phyloP scores from a whole-genome alignment of 2,329 filamentous ascomycete species.

The Leptodontidium sp. region DNA sequence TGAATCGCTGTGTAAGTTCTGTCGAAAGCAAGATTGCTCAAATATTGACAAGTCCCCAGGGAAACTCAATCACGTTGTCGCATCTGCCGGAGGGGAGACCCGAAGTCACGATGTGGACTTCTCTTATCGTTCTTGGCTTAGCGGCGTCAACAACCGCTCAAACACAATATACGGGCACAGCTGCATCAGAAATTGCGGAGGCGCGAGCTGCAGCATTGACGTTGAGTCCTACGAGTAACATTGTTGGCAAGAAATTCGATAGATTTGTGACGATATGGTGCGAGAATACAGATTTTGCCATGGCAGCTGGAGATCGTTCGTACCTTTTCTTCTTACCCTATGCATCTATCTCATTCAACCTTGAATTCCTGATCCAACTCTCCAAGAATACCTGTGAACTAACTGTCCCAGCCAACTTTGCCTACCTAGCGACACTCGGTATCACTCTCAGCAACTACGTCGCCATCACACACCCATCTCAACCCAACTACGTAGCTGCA shows the following conservation, averaged over 20 bases:
- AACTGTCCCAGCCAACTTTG: conserved; percentile 52
- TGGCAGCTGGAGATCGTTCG: conserved; percentile 68
- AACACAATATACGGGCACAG: conserved; percentile 35
- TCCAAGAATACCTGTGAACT: background rate
- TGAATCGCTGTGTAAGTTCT: background rate
- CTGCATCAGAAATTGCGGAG: conserved; percentile 28
- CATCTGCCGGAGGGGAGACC: background rate
- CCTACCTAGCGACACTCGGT: conserved; percentile 65
- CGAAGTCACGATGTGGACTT: conserved; percentile 10
- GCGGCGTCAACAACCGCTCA: conserved; percentile 46
- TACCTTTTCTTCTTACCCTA: conserved; percentile 23
- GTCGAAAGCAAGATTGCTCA: background rate
- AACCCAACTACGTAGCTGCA: conserved; percentile 78
- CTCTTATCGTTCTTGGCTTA: background rate
- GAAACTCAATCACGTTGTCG: background rate
- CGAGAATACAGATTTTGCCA: conserved; percentile 76
- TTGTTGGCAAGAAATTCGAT: conserved; percentile 76
- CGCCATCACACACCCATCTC: conserved; percentile 73
- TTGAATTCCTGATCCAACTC: background rate
- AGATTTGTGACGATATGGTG: conserved; percentile 75
- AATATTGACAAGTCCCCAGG: background rate
- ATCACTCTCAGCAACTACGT: conserved; percentile 67
- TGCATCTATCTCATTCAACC: background rate
- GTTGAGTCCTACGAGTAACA: conserved; percentile 65
- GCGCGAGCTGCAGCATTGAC: conserved; percentile 65